A percentile compares a stretch with the other conserved stretches of the same genome.
These are phyloP conservation scores for Phaeolepiota aurea DNA, from an alignment of 768 basidiomycete genomes.

Conservation along the genomic window DNA sequence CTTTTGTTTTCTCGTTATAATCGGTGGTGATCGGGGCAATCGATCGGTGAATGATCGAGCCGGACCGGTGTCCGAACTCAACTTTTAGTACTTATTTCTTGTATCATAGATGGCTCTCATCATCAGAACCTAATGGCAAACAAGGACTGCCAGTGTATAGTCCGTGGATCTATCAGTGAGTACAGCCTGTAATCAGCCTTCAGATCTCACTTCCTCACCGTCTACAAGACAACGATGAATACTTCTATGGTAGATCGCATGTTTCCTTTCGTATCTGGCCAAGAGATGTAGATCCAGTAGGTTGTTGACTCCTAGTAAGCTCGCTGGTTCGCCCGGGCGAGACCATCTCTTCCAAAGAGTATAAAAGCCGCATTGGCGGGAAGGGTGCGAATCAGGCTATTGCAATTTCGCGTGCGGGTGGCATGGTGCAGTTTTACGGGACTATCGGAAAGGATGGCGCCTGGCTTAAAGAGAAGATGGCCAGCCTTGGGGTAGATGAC, in stretches of 20 bases:
- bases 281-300: too few relatives aligned
- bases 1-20: background rate
- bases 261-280: background rate
- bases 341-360: slow-evolving; percentile 44
- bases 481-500: slow-evolving; percentile 30
- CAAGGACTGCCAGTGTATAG: slow-evolving; percentile 19
- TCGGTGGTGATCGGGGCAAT: background rate
- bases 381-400: slow-evolving; percentile 63
- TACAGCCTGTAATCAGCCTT: background rate
- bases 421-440: slow-evolving; percentile 37
- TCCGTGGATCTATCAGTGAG: slow-evolving; percentile 45
- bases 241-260: slow-evolving; percentile 36
- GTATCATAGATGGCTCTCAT: background rate
- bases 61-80: background rate
- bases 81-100: background rate
- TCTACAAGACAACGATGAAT: slow-evolving; percentile 45
- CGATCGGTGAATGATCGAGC: background rate
- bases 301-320: slow-evolving; percentile 30
- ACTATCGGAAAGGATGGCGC: slow-evolving; percentile 45
- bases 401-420: slow-evolving; percentile 46
- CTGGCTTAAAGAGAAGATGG: slow-evolving; percentile 36
- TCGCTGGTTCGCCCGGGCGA: slow-evolving; percentile 48
- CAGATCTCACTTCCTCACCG: slow-evolving; percentile 2
- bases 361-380: slow-evolving; percentile 45
- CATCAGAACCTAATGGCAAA: slow-evolving; percentile 4